Conservation (phyloP, 768 basidiomycete species). For the Trametopsis cervina region DNA sequence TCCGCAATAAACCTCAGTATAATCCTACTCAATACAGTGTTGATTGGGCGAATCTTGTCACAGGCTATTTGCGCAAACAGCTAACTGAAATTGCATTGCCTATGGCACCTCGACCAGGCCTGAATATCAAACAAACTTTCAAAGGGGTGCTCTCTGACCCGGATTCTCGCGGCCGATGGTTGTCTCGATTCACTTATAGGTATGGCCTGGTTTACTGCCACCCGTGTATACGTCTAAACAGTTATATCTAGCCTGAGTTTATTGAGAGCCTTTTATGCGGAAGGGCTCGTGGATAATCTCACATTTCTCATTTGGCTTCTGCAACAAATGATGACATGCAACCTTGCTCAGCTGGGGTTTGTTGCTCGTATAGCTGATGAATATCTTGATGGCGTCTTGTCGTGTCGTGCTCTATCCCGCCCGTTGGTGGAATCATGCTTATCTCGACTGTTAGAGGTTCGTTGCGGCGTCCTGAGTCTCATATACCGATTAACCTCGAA, state of each 20-base stretch:
- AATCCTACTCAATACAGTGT: conserved; percentile 78
- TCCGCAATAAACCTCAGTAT: conserved; percentile 73
- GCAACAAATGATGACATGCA: conserved; percentile 68
- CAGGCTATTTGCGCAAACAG: conserved; percentile 78
- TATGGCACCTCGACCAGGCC: conserved; percentile 64
- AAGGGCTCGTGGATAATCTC: conserved; percentile 73
- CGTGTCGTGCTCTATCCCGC: conserved; percentile 57
- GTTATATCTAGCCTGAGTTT: conserved; percentile 58
- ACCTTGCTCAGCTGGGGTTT: conserved; percentile 78
- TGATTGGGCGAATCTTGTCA: conserved; percentile 81
- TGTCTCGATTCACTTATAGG: conserved; percentile 76
- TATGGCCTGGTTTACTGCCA: conserved; percentile 22
- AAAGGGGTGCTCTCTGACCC: conserved; percentile 72
- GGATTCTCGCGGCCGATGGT: conserved; percentile 69
- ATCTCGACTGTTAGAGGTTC: conserved; percentile 58
- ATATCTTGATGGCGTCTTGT: conserved; percentile 64
- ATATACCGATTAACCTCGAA: background rate
- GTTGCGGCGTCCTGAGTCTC: background rate
- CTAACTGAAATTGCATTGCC: conserved; percentile 73
- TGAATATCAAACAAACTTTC: conserved; percentile 81
- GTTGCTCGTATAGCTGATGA: conserved; percentile 71
- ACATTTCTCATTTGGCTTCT: conserved; percentile 77
- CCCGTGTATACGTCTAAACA: background rate
- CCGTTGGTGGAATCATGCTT: conserved; percentile 72
- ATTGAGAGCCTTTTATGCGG: conserved; percentile 69